Evolutionary conservation across 2,329 filamentous ascomycete species (phyloP), one percentile per base, ranked within the genome.

Genomic region (Diaporthe velutina): DNA sequence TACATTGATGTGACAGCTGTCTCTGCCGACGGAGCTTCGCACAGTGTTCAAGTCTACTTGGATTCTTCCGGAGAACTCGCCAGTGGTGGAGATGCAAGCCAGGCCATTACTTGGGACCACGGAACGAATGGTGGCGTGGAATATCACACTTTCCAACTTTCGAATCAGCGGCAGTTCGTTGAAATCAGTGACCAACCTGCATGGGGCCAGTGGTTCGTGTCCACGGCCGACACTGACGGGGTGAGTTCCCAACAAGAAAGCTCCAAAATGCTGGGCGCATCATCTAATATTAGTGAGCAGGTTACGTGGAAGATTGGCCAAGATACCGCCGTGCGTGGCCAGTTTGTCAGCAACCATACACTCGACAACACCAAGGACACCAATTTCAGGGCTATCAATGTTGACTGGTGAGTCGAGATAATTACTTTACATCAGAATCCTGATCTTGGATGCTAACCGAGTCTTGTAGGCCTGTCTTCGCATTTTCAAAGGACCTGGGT

Each of bases 191-290:
- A 97, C 79, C 92, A 93, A 77, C 90, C 94, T 0, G 93, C 95
- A 84, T 98, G 95, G 95, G 95, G 95, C 2, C 92, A 90, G 68
- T 90, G 96, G 84, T 92, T 94, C 82, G 95, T 95, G 82, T 92
- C 93, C 17, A 95, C 90, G 4, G 90, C 91, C 35, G 86, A 88
- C 71, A 81, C 87, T 19, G 80, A 82, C 28, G 87, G 87, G 33
- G 85, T 86, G 82, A 80, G 85, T 83, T 50, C 13, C 4, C 12
- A 45, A 15, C 13, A 15, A 19, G 55, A 38, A n/a, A 13, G 33
- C 25, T 42, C 33, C 64, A 38, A 38, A 30, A 42, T 22, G 8
- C 38, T 25, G 13, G 35, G 19, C 9, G n/a, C 13, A 38, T 76
- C 80, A 74, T 80, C 73, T 78, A 42, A 74, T n/a, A 6, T 13